Base-by-base conservation (phyloP, 305 asterid species). In the Fraxinus greggii region DNA sequence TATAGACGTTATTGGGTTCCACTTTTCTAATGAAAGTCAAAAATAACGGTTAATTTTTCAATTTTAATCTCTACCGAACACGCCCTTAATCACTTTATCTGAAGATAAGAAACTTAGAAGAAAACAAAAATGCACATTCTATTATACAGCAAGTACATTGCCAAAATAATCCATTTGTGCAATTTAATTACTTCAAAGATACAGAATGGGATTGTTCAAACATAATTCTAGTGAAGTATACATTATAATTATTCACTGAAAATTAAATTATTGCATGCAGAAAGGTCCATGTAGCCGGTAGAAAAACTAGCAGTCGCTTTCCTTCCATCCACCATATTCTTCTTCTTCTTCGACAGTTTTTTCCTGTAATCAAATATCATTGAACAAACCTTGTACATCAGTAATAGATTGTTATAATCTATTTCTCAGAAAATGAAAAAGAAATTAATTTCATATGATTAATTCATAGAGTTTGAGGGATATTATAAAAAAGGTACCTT, bases 241-340 rank as follows among this genome's bases (percentile, higher is more conserved):
- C 48, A 40, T 2, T 8, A 1, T 40, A 10, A 45, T 45, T 45
- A 12, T 45, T 45, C 6, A 13, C 19, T 51, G 23, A 51, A 45
- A 51, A 51, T 17, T 51, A 51, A 51, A 51, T 17, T 17, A 51
- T 4, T 51, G 61, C 61, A 17, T 17, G 61, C 23, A 17, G 61
- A 51, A 17, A 51, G 7, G 6, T 51, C 61, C 61, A 51, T 51
- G 7, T 17, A 51, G 21, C 7, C 0, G 23, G 61, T 51, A 4
- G 23, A 17, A 17, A 17, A 61, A 67, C 79, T 85, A 87, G 78
- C 32, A 67, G 1, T 77, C 29, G 40, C 89, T 84, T 45, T 88
- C 82, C 82, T 84, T 88, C 90, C 90, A 88, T 73, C 90, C 90
- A 33, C 87, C 89, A 73, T 77, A 82, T 19, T 88, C 90, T 77